Percentiles rank a stretch among this genome's conserved stretches.
phyloP scores from a whole-genome alignment of 2,329 filamentous ascomycete genomes.

The Cadophora malorum region DNA sequence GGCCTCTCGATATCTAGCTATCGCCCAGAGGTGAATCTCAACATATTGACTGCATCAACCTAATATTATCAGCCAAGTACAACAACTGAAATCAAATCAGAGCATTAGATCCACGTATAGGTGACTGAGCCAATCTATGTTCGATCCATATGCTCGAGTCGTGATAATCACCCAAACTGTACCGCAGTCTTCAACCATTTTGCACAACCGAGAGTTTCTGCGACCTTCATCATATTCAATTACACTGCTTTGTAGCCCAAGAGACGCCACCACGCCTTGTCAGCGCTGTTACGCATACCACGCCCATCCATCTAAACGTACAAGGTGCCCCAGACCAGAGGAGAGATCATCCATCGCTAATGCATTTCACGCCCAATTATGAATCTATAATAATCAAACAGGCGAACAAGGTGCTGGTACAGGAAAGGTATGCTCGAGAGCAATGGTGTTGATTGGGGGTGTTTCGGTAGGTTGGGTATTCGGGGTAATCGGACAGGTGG shows the following conservation, averaged over 20 bases:
- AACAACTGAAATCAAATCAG: not conserved
- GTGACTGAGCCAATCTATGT: not conserved
- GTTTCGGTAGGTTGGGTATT: slow-evolving; percentile 17
- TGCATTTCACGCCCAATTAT: slow-evolving; percentile 44
- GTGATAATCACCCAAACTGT: not conserved
- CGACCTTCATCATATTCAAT: slow-evolving; percentile 26
- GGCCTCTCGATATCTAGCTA: no score
- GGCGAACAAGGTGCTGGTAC: slow-evolving; percentile 42
- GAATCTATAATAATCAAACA: slow-evolving; percentile 45
- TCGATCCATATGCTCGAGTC: not conserved
- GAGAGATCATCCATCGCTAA: slow-evolving; percentile 47
- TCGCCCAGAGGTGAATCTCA: not conserved
- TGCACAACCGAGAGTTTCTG: not conserved
- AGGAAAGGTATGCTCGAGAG: slow-evolving; percentile 35
- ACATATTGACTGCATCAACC: not conserved
- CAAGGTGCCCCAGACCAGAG: slow-evolving; percentile 43
- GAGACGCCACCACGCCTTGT: slow-evolving; percentile 37
- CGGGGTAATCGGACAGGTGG: no score
- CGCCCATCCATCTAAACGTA: slow-evolving; percentile 44
- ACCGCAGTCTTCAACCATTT: not conserved
- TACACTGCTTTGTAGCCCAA: slow-evolving; percentile 35
- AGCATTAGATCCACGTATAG: no score
- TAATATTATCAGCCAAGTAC: not conserved
- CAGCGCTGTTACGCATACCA: slow-evolving; percentile 26
- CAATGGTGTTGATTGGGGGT: slow-evolving; percentile 18